Base-by-base conservation (phyloP, 2,329 filamentous ascomycete species). In the Fusarium sp. region DNA sequence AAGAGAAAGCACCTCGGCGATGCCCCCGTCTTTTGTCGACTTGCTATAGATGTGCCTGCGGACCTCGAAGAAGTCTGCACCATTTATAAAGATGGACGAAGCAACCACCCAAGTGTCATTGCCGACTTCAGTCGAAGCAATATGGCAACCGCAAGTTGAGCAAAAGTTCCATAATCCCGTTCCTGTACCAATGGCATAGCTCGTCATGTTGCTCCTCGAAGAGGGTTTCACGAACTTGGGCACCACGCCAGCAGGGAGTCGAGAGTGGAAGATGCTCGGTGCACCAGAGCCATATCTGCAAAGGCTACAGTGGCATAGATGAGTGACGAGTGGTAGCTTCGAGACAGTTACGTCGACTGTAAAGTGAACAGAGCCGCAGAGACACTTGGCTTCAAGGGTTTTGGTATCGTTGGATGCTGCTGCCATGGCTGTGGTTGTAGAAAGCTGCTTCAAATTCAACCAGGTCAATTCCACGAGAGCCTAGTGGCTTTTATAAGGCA, bases 221-320 rank as follows among this genome's bases (percentile, higher is more conserved):
- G 78, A 81, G 1, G 78, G 77, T 1, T 74, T 70, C 43, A 80
- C 70, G 65, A 80, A 82, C 6, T 70, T 70, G 4, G 77, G 79
- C 13, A 62, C 58, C 7, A 78, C 45, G 4, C 73, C 75, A 3
- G 57, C 40, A 0, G 77, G 76, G 1, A 83, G 67, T 1, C 61
- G 36, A 2, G 77, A 68, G 68, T 82, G 80, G 59, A 82, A 80
- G 58, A 75, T 71, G 62, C 75, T 75, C 40, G 80, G 74, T 1
- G 76, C 74, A 15, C 81, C 80, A 34, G 78, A 76, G 3, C 72
- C 73, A 52, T 76, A 76, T 32, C 80, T 78, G 48, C 81, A 83
- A 28, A 78, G 64, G 61, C 75, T 77, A 70, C 81, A 83, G 57
- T 80, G 77, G 64, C 81, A 83, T 48, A 82, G 70, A 55, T 81